Evolutionary conservation across 345 rosid species (phyloP).

Genomic region (Populus deltoides): DNA sequence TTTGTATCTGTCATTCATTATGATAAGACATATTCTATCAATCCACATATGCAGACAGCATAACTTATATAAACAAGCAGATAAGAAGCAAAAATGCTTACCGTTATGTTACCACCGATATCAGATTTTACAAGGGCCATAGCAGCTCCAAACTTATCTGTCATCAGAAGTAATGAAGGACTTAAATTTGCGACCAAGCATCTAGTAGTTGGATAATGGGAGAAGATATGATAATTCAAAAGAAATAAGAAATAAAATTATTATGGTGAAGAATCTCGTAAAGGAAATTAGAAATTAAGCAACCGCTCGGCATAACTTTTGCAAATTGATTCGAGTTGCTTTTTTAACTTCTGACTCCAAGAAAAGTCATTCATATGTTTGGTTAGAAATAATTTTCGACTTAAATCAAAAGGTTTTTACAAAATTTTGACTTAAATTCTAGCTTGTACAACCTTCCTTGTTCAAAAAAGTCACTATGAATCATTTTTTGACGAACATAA

Average conservation of each 20-base stretch:
- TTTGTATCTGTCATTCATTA: neutral
- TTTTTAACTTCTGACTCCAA: no score
- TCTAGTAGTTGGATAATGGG: neutral
- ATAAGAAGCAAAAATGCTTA: constrained; percentile 22
- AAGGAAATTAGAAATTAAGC: neutral
- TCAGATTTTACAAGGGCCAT: constrained; percentile 87
- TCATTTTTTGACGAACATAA: neutral
- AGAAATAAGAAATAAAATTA: neutral
- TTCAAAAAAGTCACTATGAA: neutral
- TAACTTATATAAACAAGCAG: neutral
- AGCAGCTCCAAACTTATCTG: constrained; percentile 95
- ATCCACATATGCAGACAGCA: neutral
- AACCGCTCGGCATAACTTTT: neutral
- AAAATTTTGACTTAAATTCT: no score
- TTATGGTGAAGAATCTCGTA: neutral
- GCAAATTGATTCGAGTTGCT: no score
- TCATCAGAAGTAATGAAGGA: constrained; percentile 1
- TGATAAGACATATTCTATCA: neutral
- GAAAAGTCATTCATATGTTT: no score
- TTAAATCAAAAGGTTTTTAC: no score
- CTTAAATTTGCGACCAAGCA: neutral
- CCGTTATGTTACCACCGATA: constrained; percentile 85
- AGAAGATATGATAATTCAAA: neutral
- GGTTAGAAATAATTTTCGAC: no score
- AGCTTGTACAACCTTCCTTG: no score